Evolutionary conservation across 2,329 filamentous ascomycete genomes (phyloP), one percentile per base, ranked within the genome.

Genomic region (Alternaria incomplexa): DNA sequence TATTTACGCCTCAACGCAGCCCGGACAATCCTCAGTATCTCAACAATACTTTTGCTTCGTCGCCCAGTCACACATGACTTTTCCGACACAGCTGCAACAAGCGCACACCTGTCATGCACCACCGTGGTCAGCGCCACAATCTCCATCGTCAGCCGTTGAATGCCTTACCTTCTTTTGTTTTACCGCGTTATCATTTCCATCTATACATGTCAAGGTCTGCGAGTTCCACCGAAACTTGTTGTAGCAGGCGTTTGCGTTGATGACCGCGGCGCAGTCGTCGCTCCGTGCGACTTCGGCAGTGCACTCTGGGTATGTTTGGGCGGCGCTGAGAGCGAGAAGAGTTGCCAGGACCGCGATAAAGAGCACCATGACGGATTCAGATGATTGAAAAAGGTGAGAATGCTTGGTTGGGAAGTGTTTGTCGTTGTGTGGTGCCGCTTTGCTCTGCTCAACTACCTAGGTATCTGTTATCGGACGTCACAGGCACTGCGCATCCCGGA

Each of bases 211-310:
- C 36, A 76, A 52, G 5, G 73, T 73, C 44, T 67, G 66, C 15
- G 68, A 60, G 32, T 70, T 71, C 28, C 72, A 77, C 11, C 71
- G 65, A 40, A 67, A 63, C 58, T 76, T 67, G 62, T 77, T 77
- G 63, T 77, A 76, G 60, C 73, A 77, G 6, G 74, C 74, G 48
- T 76, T 77, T 17, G 75, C 74, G 53, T 77, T 69, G 63, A 77
- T 76, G 46, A 77, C 73, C 32, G 65, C 65, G 5, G 73, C 72
- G 43, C 74, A 77, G 7, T 73, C 73, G 26, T 77, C 73, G 9
- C 69, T 74, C 63, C 62, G 58, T 12, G 65, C 70, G 12, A 76
- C 48, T 28, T 71, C 71, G 26, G 47, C 44, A 5, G 75, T 76
- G 52, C 74, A 76, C 46, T 71, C 72, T 5, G 59, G 67, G 43